Evolutionary conservation across 495 filamentous ascomycete species (phyloP), one percentile per base, ranked within the genome.

Genomic region (Tuber umbilicatum): DNA sequence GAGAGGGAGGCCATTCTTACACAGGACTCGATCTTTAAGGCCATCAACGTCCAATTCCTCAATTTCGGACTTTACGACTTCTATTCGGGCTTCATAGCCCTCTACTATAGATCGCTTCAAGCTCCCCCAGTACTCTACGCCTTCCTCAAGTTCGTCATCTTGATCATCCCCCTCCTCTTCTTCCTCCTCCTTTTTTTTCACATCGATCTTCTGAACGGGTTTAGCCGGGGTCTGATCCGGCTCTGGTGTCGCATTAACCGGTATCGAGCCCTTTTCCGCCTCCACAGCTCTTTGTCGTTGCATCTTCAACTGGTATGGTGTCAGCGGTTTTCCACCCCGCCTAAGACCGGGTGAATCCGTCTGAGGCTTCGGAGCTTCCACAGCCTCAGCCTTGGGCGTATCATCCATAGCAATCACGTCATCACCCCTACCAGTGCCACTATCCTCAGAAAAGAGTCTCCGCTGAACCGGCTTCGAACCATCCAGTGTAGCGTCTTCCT

Each of bases 1-100:
- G 86, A 85, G 85, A n/a, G 84, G 43, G 85, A 85, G 74, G 90
- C 68, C 23, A n/a, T 6, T 50, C 73, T 35, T 91, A 85, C 91
- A 89, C 73, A 97, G 85, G 76, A 98, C 92, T 82, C 94, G 93
- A 69, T 87, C 88, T 85, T 97, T 97, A 79, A 98, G 89, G 78
- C 96, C 94, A 76, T 97, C 94, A 68, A 99, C 87, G 72, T 93
- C 89, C 69, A 99, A 85, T 64, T 88, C 87, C 35, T 94, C 92
- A 86, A 97, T 89, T 70, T 89, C 90, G 70, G 89, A 88, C 35
- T 85, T 85, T 76, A 99, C 97, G 72, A 90, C 89, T 47, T 94
- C 91, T 38, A 97, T 87, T 40, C 94, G 87, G 50, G 83, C 84
- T 80, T 94, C 91, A 81, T 95, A 93, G 70, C 84, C 81, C 41